A percentile compares a stretch with the other conserved stretches of the same genome.
phyloP scores from a whole-genome alignment of 1,284 basidiomycete genomes.

The Exsudoporus floridanus region DNA sequence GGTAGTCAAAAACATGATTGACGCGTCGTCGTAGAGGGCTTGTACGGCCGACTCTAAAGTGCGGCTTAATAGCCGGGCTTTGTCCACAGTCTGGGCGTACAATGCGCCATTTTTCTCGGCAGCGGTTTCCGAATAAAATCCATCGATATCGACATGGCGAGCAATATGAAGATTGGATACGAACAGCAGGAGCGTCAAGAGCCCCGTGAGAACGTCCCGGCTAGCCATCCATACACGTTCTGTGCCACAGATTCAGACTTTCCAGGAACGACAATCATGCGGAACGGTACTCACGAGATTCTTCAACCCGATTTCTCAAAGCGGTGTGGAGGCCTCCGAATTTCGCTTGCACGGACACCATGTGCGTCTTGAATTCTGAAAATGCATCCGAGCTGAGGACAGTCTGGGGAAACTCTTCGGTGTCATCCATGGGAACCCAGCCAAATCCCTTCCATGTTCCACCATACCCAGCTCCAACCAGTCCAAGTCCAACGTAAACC shows the following conservation, averaged over 20 bases:
- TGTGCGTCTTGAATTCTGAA: conserved; percentile 48
- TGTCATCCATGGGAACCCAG: conserved; percentile 58
- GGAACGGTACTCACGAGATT: conserved; percentile 41
- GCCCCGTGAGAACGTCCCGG: conserved; percentile 51
- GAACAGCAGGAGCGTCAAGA: conserved; percentile 56
- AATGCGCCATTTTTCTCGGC: conserved; percentile 41
- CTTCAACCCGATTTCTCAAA: conserved; percentile 39
- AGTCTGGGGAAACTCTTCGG: conserved; percentile 48
- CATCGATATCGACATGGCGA: conserved; percentile 74
- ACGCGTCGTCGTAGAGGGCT: conserved; percentile 68
- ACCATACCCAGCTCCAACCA: conserved; percentile 68
- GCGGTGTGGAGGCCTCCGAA: conserved; percentile 43
- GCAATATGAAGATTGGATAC: conserved; percentile 73
- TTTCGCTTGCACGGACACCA: conserved; percentile 50
- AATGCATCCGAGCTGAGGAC: conserved; percentile 53
- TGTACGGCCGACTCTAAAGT: conserved; percentile 67
- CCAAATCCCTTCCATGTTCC: conserved; percentile 80
- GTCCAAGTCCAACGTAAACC: conserved; percentile 64
- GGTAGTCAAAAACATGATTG: conserved; percentile 53
- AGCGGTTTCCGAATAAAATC: conserved; percentile 52
- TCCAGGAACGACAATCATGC: background rate
- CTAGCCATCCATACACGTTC: conserved; percentile 36
- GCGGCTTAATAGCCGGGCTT: conserved; percentile 63
- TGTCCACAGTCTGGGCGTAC: conserved; percentile 64
- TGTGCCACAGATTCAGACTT: conserved; percentile 19